Evolutionary conservation across 2,329 filamentous ascomycete species (phyloP), one percentile per base, ranked within the genome.

Genomic region (Paecilomyces variotii): DNA sequence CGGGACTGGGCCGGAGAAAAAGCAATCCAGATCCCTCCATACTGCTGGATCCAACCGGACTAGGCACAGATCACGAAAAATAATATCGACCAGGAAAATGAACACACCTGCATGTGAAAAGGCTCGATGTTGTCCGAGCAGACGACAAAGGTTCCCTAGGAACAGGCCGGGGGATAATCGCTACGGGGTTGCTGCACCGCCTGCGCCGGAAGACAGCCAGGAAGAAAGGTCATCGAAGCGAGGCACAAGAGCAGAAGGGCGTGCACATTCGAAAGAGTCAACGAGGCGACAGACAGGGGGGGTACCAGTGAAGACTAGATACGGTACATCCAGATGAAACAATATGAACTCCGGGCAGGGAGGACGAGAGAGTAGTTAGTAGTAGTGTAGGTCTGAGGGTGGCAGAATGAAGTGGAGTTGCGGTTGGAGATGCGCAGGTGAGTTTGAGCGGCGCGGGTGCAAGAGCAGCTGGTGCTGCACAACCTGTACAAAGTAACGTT

Each of bases 151-250:
- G 59, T 58, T 63, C 61, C 63, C 63, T 64, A 62, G 65, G 65
- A 63, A 63, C 63, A 61, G 49, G 56, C 34, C 34, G 60, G 58
- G 59, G 55, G 60, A 63, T 60, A 57, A 60, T 56, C 57, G 59
- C 56, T 62, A 66, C 61, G 66, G 66, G 65, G 68, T 72, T 69
- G 71, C 68, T 70, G 67, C 71, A 73, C 68, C 70, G 70, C 70
- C 67, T 66, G 67, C 68, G 64, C 68, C 68, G 67, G 64, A 66
- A 63, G 63, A 66, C 61, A 64, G 62, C 60, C 61, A 62, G 65
- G 64, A 64, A 62, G 65, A 65, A 68, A 60, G 70, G 65, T 72
- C 74, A 76, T 76, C 68, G 73, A 75, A 73, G 71, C 73, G 72
- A 72, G 72, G 67, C 64, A 64, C 55, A 61, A 60, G 34, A 57